Percentiles rank a stretch among this genome's conserved stretches.
phyloP scores from a whole-genome alignment of 257 asterid species.

The Scutellaria minor region DNA sequence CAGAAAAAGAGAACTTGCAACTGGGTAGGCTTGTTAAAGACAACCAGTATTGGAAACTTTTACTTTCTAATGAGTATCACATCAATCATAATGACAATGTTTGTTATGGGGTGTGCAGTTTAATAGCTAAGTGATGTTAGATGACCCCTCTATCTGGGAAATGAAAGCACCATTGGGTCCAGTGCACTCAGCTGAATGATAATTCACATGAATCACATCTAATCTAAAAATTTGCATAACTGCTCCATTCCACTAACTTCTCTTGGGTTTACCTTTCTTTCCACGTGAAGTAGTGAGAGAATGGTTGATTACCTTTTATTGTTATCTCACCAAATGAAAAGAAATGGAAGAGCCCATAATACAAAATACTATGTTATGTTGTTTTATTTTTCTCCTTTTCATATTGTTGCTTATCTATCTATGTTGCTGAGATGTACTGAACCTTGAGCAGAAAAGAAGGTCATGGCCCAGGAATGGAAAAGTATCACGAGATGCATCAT shows the following conservation, averaged over 20 bases:
- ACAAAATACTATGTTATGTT: not conserved
- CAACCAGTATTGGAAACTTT: not conserved
- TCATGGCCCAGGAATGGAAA: constrained; percentile 64
- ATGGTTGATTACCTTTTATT: constrained; percentile 3
- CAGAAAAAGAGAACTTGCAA: not conserved
- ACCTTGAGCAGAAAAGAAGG: constrained; percentile 75
- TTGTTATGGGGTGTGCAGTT: constrained; percentile 5
- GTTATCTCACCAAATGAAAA: not conserved
- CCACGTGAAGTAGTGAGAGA: not conserved
- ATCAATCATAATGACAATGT: not conserved
- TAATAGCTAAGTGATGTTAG: constrained; percentile 10
- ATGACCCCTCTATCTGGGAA: constrained; percentile 10
- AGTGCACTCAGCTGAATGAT: not conserved
- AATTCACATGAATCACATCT: not conserved
- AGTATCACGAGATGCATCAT: constrained; percentile 61
- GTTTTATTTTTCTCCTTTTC: not conserved
- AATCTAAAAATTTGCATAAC: constrained; percentile 18
- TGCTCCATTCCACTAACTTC: constrained; percentile 16
- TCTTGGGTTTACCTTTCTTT: not conserved
- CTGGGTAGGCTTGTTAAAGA: not conserved
- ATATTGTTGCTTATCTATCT: constrained; percentile 22
- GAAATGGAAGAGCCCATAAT: constrained; percentile 9
- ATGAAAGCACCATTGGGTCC: constrained; percentile 4
- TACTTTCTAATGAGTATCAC: not conserved
- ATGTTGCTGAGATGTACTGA: constrained; percentile 35